phyloP scores from a whole-genome alignment of 1,284 basidiomycete genomes.

The Puccinia polysora region DNA sequence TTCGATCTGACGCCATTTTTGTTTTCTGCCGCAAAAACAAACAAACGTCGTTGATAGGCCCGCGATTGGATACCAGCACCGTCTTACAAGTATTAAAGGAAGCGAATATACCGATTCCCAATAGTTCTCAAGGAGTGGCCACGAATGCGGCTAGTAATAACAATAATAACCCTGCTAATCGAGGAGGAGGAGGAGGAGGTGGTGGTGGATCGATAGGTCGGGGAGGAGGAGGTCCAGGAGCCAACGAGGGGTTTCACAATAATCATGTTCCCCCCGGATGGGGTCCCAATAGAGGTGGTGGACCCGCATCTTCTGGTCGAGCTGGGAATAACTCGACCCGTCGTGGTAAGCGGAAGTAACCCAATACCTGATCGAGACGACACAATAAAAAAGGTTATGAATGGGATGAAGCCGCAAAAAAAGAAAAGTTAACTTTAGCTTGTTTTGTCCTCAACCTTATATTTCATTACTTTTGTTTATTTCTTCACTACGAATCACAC shows the following conservation, averaged over 20 bases:
- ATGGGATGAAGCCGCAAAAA: too few relatives aligned
- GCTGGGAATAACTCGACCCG: constrained; percentile 8
- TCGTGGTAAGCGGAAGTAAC: constrained; percentile 39
- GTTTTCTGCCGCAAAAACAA: background rate
- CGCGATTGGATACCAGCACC: constrained; percentile 30
- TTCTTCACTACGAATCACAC: too few relatives aligned
- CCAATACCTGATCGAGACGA: too few relatives aligned
- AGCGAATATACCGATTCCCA: constrained; percentile 13
- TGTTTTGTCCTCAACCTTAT: too few relatives aligned
- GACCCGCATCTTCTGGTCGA: background rate
- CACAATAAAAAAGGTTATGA: too few relatives aligned
- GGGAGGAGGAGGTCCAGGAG: background rate
- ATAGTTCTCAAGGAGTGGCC: background rate
- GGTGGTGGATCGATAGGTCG: background rate
- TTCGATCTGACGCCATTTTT: background rate
- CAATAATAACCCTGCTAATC: background rate
- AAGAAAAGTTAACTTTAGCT: too few relatives aligned
- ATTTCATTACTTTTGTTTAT: too few relatives aligned
- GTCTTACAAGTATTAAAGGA: constrained; percentile 40
- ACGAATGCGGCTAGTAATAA: background rate
- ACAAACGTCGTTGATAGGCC: constrained; percentile 10
- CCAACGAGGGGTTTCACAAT: background rate
- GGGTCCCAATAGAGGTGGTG: constrained; percentile 36
- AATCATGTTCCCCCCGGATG: constrained; percentile 20
- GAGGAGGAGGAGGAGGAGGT: background rate